These are phyloP conservation scores for Camelina sativa DNA, from an alignment of 345 rosid genomes.

Conservation along the genomic window DNA sequence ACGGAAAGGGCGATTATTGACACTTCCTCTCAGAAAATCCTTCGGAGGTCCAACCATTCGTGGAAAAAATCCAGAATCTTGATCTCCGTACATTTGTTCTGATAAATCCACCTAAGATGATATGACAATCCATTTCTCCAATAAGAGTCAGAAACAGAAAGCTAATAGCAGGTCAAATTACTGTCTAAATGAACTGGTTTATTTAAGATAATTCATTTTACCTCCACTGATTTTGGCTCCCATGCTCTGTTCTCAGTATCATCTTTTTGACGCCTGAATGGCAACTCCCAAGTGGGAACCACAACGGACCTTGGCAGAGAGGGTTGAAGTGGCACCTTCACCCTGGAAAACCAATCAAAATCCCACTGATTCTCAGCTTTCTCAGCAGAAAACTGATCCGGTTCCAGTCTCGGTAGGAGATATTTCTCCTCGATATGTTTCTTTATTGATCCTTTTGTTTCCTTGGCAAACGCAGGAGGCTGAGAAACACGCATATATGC, in stretches of 20 bases:
- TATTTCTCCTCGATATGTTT: conserved; percentile 85
- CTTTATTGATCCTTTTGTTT: conserved; percentile 75
- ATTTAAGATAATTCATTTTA: conserved; percentile 25
- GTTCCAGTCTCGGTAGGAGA: conserved; percentile 74
- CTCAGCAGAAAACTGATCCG: conserved; percentile 72
- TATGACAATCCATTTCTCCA: conserved; percentile 48
- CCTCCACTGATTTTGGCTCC: conserved; percentile 70
- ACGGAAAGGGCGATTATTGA: conserved; percentile 86
- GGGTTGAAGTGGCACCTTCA: conserved; percentile 73
- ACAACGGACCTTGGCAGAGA: conserved; percentile 72
- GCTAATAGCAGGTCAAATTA: conserved; percentile 23
- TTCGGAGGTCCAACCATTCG: conserved; percentile 67
- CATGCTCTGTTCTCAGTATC: conserved; percentile 51
- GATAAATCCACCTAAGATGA: conserved; percentile 81
- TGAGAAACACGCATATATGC: conserved; percentile 44
- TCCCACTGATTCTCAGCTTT: conserved; percentile 88
- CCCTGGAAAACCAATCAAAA: conserved; percentile 91
- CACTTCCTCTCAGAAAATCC: conserved; percentile 89
- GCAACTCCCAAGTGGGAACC: conserved; percentile 88
- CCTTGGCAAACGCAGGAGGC: conserved; percentile 97
- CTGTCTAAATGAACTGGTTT: conserved; percentile 14
- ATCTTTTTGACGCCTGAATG: conserved; percentile 60
- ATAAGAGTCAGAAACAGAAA: conserved; percentile 39
- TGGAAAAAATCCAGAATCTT: conserved; percentile 68
- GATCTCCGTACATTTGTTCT: conserved; percentile 68